Evolutionary conservation across 176 grass and related monocot genomes (phyloP), one percentile per base, ranked within the genome.

Genomic region (Raddia distichophylla): DNA sequence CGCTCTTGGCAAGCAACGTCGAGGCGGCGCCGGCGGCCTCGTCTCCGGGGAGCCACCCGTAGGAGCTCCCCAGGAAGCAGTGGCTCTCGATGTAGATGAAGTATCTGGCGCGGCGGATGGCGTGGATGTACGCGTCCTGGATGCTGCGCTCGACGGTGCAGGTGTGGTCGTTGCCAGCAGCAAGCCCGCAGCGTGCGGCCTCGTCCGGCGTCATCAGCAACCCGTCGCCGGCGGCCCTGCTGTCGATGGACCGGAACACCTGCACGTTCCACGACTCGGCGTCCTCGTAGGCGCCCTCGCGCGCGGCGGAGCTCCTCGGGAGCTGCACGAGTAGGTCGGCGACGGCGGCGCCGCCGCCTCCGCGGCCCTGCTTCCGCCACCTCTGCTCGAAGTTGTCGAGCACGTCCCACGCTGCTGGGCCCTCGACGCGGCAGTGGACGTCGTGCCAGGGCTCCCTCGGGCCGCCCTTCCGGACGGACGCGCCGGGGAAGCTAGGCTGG

Each of bases 81-180:
- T 94, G 92, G 83, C 89, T 94, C 83, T 94, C 89, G 64, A 89
- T 89, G 80, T 94, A 94, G 80, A 94, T 51, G 83, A 94, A 94
- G 74, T 89, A 71, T 22, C 52, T n/a, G 2, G 92, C 92, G 12
- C 86, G 80, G 3, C 89, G 89, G 52, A 91, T 94, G 45, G 89
- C 89, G n/a, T 91, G 80, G 71, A 94, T 94, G 83, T 94, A 94
- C 12, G 92, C 83, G 67, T 91, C 86, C 80, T 94, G 86, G 72
- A 94, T 89, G 86, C 92, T 94, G 37, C 89, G 86, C 40, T 94
- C 89, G 60, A 91, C 71, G 5, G 86, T 80, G 7, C 7, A n/a
- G n/a, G n/a, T n/a, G n/a, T n/a, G 0, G 18, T 91, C 86, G 66
- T 89, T 89, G 0, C 92, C 88, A 6, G 71, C 69, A 52, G 86